phyloP scores from a whole-genome alignment of 129 eudicot genomes.

The Lactuca saligna region DNA sequence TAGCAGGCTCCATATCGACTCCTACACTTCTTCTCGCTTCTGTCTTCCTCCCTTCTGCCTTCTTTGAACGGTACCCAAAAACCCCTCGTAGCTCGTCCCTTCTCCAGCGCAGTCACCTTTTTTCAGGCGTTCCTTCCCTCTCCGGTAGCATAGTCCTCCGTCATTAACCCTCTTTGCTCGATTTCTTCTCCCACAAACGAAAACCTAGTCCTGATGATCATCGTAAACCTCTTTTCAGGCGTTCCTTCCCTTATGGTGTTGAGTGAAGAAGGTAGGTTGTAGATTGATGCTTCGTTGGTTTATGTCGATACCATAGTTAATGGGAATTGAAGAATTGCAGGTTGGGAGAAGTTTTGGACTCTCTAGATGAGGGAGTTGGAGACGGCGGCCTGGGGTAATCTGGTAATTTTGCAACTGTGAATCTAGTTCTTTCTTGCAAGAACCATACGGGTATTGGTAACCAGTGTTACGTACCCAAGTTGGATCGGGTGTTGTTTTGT shows the following conservation, averaged over 20 bases:
- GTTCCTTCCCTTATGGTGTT: constrained; percentile 15
- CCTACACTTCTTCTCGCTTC: too few relatives aligned
- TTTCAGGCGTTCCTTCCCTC: too few relatives aligned
- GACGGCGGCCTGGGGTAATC: constrained; percentile 36
- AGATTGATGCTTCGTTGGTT: constrained; percentile 17
- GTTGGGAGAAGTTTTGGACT: constrained; percentile 43
- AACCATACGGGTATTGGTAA: constrained; percentile 17
- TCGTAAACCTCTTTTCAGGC: too few relatives aligned
- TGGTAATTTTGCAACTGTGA: constrained; percentile 33
- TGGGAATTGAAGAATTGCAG: constrained; percentile 25
- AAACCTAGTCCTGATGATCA: too few relatives aligned
- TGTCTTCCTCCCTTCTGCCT: too few relatives aligned
- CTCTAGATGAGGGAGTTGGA: constrained; percentile 61
- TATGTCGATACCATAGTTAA: constrained; percentile 31
- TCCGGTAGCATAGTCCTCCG: too few relatives aligned
- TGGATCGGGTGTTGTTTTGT: constrained; percentile 30
- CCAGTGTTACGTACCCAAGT: constrained; percentile 17
- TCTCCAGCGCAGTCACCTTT: too few relatives aligned
- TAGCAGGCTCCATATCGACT: too few relatives aligned
- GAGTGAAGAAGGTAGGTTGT: constrained; percentile 24
- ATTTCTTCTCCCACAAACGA: too few relatives aligned
- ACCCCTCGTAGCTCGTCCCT: too few relatives aligned
- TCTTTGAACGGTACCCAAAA: too few relatives aligned
- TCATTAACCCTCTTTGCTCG: too few relatives aligned
- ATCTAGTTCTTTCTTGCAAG: constrained; percentile 43